Conservation (phyloP, 2,329 filamentous ascomycete species). For the Colletotrichum sp. region DNA sequence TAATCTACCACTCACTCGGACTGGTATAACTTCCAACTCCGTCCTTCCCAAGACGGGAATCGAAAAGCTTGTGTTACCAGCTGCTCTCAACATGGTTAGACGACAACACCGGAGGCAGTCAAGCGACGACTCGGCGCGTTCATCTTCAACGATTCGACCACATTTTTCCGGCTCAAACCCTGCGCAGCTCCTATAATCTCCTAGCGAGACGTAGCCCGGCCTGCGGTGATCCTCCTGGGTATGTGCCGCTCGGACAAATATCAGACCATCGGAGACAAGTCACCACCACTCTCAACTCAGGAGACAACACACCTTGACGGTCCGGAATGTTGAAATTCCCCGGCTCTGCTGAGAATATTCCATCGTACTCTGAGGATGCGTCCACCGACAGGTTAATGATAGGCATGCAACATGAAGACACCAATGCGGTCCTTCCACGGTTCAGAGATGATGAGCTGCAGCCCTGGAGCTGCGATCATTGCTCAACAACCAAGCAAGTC, state of each 20-base stretch:
- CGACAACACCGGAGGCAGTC: neutral
- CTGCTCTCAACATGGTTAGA: neutral
- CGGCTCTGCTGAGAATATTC: neutral
- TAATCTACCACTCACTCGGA: neutral
- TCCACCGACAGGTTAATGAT: neutral
- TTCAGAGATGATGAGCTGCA: neutral
- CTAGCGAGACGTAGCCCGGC: neutral
- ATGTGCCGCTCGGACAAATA: neutral
- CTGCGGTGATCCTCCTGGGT: neutral
- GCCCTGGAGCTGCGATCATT: neutral
- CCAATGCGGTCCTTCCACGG: neutral
- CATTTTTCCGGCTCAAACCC: neutral
- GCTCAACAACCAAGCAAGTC: neutral
- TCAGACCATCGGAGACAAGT: neutral
- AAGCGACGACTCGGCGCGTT: neutral
- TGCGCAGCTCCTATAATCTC: neutral
- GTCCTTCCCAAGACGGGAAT: neutral
- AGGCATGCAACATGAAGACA: neutral
- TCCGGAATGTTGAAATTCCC: neutral
- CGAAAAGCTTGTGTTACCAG: neutral
- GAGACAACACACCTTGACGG: neutral
- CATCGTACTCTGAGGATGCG: neutral
- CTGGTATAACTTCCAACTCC: neutral
- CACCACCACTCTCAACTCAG: neutral
- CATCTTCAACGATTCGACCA: neutral